phyloP scores from a whole-genome alignment of 1,139 yeast genomes.

The Tardiomyces depauwii region DNA sequence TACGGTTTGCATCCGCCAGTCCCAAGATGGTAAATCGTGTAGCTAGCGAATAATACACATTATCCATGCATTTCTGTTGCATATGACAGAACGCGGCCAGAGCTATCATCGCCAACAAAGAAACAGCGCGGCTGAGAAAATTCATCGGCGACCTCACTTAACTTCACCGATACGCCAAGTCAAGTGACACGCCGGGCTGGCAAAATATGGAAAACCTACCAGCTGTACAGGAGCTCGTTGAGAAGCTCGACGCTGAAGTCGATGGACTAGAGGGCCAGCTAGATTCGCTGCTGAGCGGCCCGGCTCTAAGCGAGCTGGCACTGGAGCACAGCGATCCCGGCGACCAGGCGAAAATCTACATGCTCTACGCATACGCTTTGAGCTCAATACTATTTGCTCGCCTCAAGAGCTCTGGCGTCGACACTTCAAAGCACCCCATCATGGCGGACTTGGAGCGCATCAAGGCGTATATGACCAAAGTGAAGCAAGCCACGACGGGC shows the following conservation, averaged over 20 bases:
- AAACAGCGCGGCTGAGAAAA: neutral
- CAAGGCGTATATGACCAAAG: conserved; percentile 54
- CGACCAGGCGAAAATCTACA: conserved; percentile 24
- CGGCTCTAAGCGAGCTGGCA: neutral
- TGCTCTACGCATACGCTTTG: conserved; percentile 28
- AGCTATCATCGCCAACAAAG: too few relatives aligned
- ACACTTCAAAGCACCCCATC: conserved; percentile 48
- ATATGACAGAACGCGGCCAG: too few relatives aligned
- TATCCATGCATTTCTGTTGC: too few relatives aligned
- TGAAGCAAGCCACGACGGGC: conserved; percentile 32
- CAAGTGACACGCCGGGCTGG: neutral
- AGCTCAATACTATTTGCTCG: conserved; percentile 39
- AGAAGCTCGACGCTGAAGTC: conserved; percentile 19
- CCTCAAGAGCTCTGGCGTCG: conserved; percentile 48
- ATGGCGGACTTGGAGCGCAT: conserved; percentile 63
- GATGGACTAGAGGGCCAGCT: conserved; percentile 18
- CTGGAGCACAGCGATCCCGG: conserved; percentile 9
- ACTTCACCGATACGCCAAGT: too few relatives aligned
- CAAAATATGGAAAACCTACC: neutral
- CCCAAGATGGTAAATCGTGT: too few relatives aligned
- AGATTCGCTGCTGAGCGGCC: conserved; percentile 14
- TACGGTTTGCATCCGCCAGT: too few relatives aligned
- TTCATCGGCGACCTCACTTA: neutral
- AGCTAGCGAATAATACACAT: too few relatives aligned
- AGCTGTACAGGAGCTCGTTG: conserved; percentile 12